Evolutionary conservation across 441 rosid genomes (phyloP), one percentile per base, ranked within the genome.

Genomic region (Eruca vesicaria): DNA sequence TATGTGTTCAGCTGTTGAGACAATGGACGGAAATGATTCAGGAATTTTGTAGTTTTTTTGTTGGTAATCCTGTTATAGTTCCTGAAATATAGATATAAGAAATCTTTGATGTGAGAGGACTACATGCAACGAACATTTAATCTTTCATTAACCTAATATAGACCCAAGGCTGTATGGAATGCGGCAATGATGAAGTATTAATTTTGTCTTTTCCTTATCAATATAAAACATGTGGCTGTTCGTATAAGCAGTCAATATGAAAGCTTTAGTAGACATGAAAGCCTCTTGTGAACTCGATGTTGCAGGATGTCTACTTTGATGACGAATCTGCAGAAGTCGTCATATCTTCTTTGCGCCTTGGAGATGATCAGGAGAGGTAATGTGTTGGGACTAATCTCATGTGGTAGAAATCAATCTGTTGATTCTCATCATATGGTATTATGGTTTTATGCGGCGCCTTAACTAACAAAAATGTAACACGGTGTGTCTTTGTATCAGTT

Each of bases 321-420:
- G 98, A 95, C 81, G 96, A 92, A 83, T 95, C 98, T 81, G 99
- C 99, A 55, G 99, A 95, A 81, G 97, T 92, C n/a, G 97, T 95
- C 69, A 91, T 95, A 81, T 95, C 99, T 76, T 92, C 99, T 64
- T 83, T 95, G 79, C 94, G 97, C 43, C 85, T 95, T 62, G 99
- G 98, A 75, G 96, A 89, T 75, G 98, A 91, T 79, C 88, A 89
- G 79, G 99, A 87, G 80, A 91, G 97, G 99, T 92, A 69, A 71
- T 65, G 56, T 28, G 29, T 15, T 64, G n/a, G 6, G 2, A 56
- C 14, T 50, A 38, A 43, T 58, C 50, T 79, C 69, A n/a, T n/a
- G n/a, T 57, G 38, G 61, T 79, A 59, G 65, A 75, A 65, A 41
- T 16, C 28, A 63, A 11, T n/a, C 29, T 0, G 9, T 69, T 57